Base-by-base conservation (phyloP, 495 filamentous ascomycete species). In the Neurospora sp. region DNA sequence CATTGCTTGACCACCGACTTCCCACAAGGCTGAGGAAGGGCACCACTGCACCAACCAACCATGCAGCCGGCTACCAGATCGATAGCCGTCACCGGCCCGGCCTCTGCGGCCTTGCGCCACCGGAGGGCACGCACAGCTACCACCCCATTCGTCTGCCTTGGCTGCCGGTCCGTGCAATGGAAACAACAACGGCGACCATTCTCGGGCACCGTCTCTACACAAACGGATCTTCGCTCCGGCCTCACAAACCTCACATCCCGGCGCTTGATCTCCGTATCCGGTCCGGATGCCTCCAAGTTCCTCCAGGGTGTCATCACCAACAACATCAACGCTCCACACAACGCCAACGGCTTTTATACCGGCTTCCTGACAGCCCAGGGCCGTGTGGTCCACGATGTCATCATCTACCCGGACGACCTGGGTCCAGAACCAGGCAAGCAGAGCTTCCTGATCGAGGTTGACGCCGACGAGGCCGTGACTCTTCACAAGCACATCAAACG, bases 281-380 rank as follows among this genome's bases (percentile, higher is more conserved):
- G 96, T 62, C 81, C 82, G 69, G 96, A 98, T 79, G 90, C 92
- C 45, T 84, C 92, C 9, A 90, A 90, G 48, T 98, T 91, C 84
- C 89, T 99, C 15, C 95, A 98, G 82, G 94, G 94, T 72, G 85
- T 96, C 69, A 89, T 93, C 66, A 97, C 94, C 0, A 87, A 89
- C 73, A 92, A 94, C 76, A 88, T 98, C 76, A 71, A 78, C 38
- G 69, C 72, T 37, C 28, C 75, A 39, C 43, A 36, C 70, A 72
- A 34, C 78, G 69, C 82, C 70, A 11, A 81, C 73, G 89, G 89
- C 19, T 89, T 89, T 79, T 98, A 96, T 83, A 84, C 88, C 31
- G 92, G 90, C 2, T 97, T 99, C 78, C 87, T 99, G 15, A 97
- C 90, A 76, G 93, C 93, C 24, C 88, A 91, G 75, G 94, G 96